Evolutionary conservation across 1,284 basidiomycete species (phyloP), one percentile per base, ranked within the genome.

Genomic region (Vanrija sp.): DNA sequence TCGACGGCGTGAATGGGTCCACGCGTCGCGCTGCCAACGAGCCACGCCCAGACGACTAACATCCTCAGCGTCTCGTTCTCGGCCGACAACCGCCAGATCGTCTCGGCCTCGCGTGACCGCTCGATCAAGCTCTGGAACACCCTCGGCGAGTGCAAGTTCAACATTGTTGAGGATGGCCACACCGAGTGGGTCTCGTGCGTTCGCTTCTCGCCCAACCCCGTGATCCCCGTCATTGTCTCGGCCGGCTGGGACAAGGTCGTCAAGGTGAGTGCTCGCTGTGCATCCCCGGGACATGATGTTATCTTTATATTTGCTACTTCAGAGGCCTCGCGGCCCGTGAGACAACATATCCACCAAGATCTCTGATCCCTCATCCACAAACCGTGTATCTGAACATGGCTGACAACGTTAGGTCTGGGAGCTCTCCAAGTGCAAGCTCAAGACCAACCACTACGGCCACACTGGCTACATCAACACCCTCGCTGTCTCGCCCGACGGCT

Each of bases 111-210:
- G 62, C 89, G 96, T 68, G 96, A 99, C 84, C 84, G 83, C 77
- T 88, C 88, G 51, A 99, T 98, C 84, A 99, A 98, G 80, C 89
- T 99, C 73, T 99, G 96, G 96, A 98, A 99, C 83, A 99, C 96
- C 62, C 87, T 99, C 64, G 96, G 96, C 75, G 96, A 99, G 80
- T 98, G 96, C 84, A 99, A 98, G 80, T 98, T 93, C 78, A 91
- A 98, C 79, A 99, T 99, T 80, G 91, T 92, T 80, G 95, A 98
- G 69, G 96, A 98, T 69, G 93, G 95, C 65, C 96, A 97, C 82
- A 80, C 85, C 54, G 93, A 95, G 80, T 97, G 93, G 93, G 95
- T 99, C 63, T 98, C 93, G 55, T 98, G 96, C 78, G 96, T 99
- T 50, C 89, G 96, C 76, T 99, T 99, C 84, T 96, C 92, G 81